Percentiles rank a stretch among this genome's conserved stretches.
Conservation (phyloP, 257 asterid genomes). For the Jacaranda copaia region DNA sequence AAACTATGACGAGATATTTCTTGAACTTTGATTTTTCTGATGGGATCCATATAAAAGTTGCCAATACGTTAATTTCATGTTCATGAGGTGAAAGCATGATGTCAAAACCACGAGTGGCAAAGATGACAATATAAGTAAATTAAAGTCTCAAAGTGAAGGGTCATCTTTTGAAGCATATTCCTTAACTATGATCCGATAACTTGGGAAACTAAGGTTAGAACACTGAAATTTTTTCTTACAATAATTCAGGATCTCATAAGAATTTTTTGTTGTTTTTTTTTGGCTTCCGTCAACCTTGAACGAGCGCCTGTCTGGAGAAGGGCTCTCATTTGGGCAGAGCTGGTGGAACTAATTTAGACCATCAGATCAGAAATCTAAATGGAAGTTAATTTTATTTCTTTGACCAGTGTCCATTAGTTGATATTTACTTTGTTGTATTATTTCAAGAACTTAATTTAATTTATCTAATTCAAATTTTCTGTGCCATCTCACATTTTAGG, state of each 20-base stretch:
- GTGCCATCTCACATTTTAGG: conserved; percentile 52
- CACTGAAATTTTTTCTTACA: neutral
- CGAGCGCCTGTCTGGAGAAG: neutral
- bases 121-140: too few species aligned
- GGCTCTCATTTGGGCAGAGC: neutral
- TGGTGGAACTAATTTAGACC: neutral
- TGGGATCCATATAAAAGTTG: neutral
- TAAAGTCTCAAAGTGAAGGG: too few species aligned
- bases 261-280: too few species aligned
- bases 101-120: neutral
- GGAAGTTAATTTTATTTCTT: neutral
- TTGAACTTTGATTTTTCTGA: neutral
- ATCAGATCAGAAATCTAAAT: neutral
- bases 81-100: neutral
- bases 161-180: too few species aligned
- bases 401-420: neutral
- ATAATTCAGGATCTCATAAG: neutral
- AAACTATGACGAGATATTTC: neutral
- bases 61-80: neutral
- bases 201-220: neutral
- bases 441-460: conserved; percentile 1
- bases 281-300: too few species aligned
- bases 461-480: neutral
- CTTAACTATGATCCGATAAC: neutral
- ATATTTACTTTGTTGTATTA: neutral